These are phyloP conservation scores for Osmanthus fragrans DNA, from an alignment of 257 asterid species.

Conservation along the genomic window DNA sequence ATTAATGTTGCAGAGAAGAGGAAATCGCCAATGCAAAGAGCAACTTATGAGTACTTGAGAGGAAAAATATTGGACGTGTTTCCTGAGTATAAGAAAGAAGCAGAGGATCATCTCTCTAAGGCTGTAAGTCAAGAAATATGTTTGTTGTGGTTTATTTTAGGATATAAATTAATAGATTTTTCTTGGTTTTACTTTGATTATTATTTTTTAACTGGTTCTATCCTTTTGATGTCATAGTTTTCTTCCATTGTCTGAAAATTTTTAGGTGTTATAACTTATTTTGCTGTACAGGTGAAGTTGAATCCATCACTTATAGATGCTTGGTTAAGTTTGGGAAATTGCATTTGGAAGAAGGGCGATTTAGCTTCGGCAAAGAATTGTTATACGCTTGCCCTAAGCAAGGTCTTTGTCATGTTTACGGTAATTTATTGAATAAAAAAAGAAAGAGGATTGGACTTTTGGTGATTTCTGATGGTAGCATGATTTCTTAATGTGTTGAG, in stretches of 20 bases:
- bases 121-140: slow-evolving; percentile 55
- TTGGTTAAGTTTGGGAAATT: slow-evolving; percentile 87
- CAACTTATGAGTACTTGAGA: slow-evolving; percentile 74
- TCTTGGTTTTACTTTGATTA: neutral
- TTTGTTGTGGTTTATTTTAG: neutral
- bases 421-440: slow-evolving; percentile 1
- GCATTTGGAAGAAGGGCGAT: slow-evolving; percentile 98
- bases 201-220: neutral
- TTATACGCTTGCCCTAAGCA: slow-evolving; percentile 75
- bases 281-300: slow-evolving; percentile 67
- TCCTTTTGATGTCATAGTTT: neutral
- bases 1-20: slow-evolving; percentile 62
- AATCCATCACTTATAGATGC: slow-evolving; percentile 90
- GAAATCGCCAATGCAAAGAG: slow-evolving; percentile 67
- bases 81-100: slow-evolving; percentile 81
- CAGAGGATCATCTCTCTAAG: slow-evolving; percentile 95
- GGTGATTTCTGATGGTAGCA: slow-evolving; percentile 14
- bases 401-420: slow-evolving; percentile 48
- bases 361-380: slow-evolving; percentile 80
- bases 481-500: slow-evolving; percentile 12
- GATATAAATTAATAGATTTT: neutral
- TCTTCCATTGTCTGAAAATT: neutral
- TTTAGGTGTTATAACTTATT: neutral
- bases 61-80: slow-evolving; percentile 81
- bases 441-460: neutral